Percentiles rank a stretch among this genome's conserved stretches.
Conservation (phyloP, 2,329 filamentous ascomycete species). For the Botryotinia convoluta region DNA sequence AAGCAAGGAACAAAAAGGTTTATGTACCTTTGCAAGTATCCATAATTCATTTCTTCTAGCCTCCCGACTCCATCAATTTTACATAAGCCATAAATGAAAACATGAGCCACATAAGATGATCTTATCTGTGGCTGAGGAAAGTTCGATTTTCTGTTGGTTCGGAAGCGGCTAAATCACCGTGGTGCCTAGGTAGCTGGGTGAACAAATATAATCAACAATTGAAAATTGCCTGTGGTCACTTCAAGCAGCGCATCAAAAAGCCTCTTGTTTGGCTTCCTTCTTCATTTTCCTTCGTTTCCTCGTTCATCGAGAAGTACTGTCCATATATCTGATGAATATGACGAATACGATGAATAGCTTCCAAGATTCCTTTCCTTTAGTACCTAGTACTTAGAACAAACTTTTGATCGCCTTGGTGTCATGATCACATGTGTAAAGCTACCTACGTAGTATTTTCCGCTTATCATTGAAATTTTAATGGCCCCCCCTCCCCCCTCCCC, state of each 20-base stretch:
- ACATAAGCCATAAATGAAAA: neutral
- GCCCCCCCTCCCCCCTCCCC: neutral
- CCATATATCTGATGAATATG: neutral
- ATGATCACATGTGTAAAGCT: neutral
- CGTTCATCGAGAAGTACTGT: neutral
- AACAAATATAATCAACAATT: neutral
- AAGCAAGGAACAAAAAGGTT: neutral
- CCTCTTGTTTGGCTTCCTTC: too few relatives aligned
- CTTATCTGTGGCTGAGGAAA: neutral
- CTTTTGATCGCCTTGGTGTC: neutral
- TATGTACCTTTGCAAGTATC: neutral
- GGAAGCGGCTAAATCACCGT: neutral
- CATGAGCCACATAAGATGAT: neutral
- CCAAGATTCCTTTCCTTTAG: neutral
- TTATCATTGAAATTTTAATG: neutral
- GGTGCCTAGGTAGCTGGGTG: neutral
- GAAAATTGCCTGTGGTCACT: neutral
- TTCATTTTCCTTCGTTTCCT: neutral
- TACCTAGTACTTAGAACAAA: too few relatives aligned
- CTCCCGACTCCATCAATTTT: neutral
- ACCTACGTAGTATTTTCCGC: neutral
- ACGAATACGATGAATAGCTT: neutral
- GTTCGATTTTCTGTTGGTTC: neutral
- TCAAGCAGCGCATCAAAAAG: neutral
- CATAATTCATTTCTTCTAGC: constrained; percentile 12